Conservation (phyloP, 768 basidiomycete genomes). For the Boletus speciosus region DNA sequence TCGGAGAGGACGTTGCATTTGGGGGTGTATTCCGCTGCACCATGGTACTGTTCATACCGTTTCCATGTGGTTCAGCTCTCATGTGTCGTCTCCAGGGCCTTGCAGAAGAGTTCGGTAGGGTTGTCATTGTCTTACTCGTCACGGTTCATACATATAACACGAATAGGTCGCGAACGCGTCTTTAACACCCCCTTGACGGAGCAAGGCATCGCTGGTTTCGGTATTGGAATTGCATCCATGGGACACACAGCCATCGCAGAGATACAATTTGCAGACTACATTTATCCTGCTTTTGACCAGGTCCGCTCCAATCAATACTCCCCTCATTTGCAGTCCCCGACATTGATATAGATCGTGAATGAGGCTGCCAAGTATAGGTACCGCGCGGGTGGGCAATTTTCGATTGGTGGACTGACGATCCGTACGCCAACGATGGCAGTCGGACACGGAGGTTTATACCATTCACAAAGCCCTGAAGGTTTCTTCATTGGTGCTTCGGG, state of each 20-base stretch:
- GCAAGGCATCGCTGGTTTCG: constrained; percentile 94
- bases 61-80: not conserved
- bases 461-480: constrained; percentile 93
- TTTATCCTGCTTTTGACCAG: constrained; percentile 94
- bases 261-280: constrained; percentile 89
- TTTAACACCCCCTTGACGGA: constrained; percentile 94
- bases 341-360: constrained; percentile 69
- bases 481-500: constrained; percentile 92
- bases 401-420: constrained; percentile 79
- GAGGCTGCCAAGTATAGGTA: constrained; percentile 94
- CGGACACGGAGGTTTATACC: constrained; percentile 89
- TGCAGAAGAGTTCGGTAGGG: constrained; percentile 85
- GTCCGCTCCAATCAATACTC: constrained; percentile 35
- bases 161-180: constrained; percentile 78
- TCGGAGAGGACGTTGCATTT: constrained; percentile 90
- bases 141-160: not conserved
- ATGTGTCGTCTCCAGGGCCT: constrained; percentile 54
- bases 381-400: constrained; percentile 80
- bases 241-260: constrained; percentile 94
- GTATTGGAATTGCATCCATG: constrained; percentile 88
- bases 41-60: constrained; percentile 53
- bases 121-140: not conserved
- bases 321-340: not conserved
- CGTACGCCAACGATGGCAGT: constrained; percentile 90
- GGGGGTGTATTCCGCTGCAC: constrained; percentile 95